These are phyloP conservation scores for Neurospora sp. DNA, from an alignment of 495 filamentous ascomycete genomes.

Conservation along the genomic window DNA sequence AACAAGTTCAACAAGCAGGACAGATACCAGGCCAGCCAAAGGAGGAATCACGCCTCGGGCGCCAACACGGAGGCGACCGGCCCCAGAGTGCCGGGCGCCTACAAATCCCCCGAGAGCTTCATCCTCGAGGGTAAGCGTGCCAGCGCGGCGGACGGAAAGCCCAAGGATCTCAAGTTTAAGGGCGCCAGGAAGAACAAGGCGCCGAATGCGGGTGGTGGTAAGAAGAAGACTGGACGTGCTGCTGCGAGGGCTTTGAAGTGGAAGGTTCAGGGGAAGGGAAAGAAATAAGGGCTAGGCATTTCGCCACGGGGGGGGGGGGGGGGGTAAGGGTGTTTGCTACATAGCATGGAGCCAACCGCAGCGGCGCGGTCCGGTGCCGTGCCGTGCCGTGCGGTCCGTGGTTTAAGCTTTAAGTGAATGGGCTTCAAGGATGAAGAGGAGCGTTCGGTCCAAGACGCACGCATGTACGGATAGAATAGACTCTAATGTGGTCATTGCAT, in stretches of 20 bases:
- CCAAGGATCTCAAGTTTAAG: constrained; percentile 54
- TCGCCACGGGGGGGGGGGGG: too few relatives aligned
- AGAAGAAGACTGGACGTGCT: constrained; percentile 24
- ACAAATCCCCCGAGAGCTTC: constrained; percentile 51
- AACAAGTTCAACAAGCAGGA: constrained; percentile 14
- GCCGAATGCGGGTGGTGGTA: constrained; percentile 20
- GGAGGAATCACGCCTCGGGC: neutral
- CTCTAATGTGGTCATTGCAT: neutral
- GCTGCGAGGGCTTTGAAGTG: constrained; percentile 50
- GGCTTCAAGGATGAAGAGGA: neutral
- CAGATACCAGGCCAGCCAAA: constrained; percentile 10
- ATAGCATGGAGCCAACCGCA: neutral
- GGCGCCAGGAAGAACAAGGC: constrained; percentile 31
- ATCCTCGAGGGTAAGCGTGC: constrained; percentile 90
- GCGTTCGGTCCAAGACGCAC: neutral
- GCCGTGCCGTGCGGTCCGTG: neutral
- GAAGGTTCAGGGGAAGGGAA: constrained; percentile 23
- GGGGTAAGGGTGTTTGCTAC: neutral
- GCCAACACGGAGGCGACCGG: constrained; percentile 9
- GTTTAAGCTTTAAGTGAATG: neutral
- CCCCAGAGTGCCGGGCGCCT: neutral
- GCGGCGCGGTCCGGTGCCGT: neutral
- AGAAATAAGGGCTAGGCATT: neutral
- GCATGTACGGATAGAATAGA: neutral
- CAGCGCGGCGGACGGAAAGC: constrained; percentile 49